A percentile compares a stretch with the other conserved stretches of the same genome.
Conservation (phyloP, 148 eudicot genomes). For the Fagopyrum homotropicum region DNA sequence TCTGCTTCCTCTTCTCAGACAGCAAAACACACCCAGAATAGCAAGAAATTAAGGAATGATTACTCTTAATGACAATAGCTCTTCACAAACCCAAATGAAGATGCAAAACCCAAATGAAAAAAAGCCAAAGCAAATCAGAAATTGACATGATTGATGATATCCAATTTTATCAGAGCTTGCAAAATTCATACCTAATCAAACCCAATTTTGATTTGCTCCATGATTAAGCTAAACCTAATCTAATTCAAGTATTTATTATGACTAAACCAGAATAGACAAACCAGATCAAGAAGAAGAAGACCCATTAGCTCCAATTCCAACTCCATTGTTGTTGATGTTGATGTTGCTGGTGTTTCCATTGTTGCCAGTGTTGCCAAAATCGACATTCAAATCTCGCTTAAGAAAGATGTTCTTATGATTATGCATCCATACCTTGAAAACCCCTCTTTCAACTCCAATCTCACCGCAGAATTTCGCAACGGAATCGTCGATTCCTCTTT, state of each 20-base stretch:
- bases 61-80: not conserved
- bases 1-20: constrained; percentile 10
- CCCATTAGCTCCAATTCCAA: not conserved
- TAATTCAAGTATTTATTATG: not conserved
- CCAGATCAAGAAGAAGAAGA: not conserved
- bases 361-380: not conserved
- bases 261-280: not conserved
- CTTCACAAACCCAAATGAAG: not conserved
- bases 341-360: not conserved
- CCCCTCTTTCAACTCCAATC: constrained; percentile 12
- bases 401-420: constrained; percentile 4
- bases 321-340: not conserved
- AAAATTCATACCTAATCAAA: not conserved
- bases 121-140: not conserved
- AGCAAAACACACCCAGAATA: constrained; percentile 3
- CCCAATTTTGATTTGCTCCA: not conserved
- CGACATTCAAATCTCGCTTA: constrained; percentile 7
- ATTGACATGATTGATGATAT: no score
- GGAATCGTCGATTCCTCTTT: not conserved
- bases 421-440: constrained; percentile 14
- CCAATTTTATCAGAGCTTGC: no score
- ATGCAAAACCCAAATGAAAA: not conserved
- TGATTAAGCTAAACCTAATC: not conserved
- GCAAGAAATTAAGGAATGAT: not conserved
- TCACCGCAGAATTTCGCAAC: constrained; percentile 9